These are phyloP conservation scores for Heracleum sosnowskyi DNA, from an alignment of 129 eudicot genomes.

Conservation along the genomic window DNA sequence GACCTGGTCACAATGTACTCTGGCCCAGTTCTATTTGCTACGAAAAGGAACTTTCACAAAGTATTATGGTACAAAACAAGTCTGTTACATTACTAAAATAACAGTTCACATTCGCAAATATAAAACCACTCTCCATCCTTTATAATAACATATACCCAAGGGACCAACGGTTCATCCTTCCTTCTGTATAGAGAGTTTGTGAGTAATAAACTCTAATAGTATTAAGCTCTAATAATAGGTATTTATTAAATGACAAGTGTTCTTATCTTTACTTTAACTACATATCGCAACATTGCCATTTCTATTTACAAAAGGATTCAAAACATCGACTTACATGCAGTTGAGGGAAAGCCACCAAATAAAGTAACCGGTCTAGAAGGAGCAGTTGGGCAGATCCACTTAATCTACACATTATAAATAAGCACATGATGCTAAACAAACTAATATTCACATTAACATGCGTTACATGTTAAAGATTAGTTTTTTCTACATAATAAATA, in stretches of 20 bases:
- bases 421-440: neutral
- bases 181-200: neutral
- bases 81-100: neutral
- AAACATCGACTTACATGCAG: constrained; percentile 59
- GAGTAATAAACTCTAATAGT: neutral
- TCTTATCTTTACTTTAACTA: neutral
- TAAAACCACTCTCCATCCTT: neutral
- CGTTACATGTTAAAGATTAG: constrained; percentile 5
- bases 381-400: constrained; percentile 98
- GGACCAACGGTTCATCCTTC: neutral
- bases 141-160: neutral
- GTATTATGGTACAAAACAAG: neutral
- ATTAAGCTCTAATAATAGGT: neutral
- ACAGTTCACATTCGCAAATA: neutral
- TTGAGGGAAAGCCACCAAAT: constrained; percentile 94
- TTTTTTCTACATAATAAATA: neutral
- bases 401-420: constrained; percentile 46
- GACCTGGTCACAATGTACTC: neutral
- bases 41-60: neutral
- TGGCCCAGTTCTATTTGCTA: neutral
- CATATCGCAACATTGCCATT: neutral
- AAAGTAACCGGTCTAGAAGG: constrained; percentile 77
- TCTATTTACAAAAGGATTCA: neutral
- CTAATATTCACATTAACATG: neutral
- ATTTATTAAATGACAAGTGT: neutral